These are phyloP conservation scores for Escovopsis sp. DNA, from an alignment of 2,329 filamentous ascomycete species.

Conservation along the genomic window DNA sequence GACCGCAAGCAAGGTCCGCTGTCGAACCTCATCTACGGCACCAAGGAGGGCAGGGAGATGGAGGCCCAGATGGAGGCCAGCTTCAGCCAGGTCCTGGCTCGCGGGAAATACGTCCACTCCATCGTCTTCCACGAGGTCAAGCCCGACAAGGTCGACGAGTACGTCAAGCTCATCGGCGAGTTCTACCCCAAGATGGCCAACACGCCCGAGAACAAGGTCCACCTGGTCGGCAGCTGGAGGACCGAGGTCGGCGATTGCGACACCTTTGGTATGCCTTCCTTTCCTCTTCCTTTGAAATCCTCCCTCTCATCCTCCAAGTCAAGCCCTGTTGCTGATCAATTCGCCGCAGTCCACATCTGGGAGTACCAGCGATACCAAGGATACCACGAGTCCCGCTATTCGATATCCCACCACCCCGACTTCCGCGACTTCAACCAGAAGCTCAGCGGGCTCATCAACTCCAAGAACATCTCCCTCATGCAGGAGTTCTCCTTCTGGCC, in stretches of 20 bases:
- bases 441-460: constrained; percentile 70
- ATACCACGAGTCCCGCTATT: constrained; percentile 83
- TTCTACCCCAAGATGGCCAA: constrained; percentile 90
- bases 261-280: constrained; percentile 63
- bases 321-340: constrained; percentile 4
- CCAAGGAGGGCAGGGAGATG: constrained; percentile 83
- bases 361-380: constrained; percentile 96
- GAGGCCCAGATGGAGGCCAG: constrained; percentile 92
- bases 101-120: constrained; percentile 96
- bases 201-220: constrained; percentile 78
- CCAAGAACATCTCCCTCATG: constrained; percentile 86
- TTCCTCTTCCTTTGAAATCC: too few species aligned
- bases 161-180: constrained; percentile 71
- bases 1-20: constrained; percentile 59
- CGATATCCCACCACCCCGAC: constrained; percentile 68
- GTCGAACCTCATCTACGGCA: constrained; percentile 88
- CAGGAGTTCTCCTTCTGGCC: constrained; percentile 99
- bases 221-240: constrained; percentile 94
- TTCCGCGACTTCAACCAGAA: constrained; percentile 73
- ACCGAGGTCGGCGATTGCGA: constrained; percentile 96
- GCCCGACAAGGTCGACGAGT: constrained; percentile 90
- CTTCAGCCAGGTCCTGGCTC: constrained; percentile 86
- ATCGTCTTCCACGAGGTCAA: constrained; percentile 95
- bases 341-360: constrained; percentile 80
- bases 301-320: background rate